Percentiles rank a stretch among this genome's conserved stretches.
phyloP scores from a whole-genome alignment of 805 yeast genomes.

The Metschnikowia kofuensis region DNA sequence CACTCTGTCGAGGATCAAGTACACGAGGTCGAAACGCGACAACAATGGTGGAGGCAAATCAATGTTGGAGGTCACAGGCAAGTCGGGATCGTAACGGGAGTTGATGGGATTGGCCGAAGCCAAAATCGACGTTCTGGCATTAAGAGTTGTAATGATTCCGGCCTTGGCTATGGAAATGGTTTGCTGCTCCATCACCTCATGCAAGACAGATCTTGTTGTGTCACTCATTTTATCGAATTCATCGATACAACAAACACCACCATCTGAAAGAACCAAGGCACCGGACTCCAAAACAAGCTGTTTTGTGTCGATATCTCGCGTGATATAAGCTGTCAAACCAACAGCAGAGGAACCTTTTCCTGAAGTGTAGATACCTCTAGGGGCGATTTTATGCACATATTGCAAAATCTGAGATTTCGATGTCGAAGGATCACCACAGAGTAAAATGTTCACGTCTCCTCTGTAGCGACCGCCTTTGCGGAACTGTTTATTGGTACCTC shows the following conservation, averaged over 20 bases:
- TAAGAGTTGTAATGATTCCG: constrained; percentile 93
- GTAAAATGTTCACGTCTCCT: constrained; percentile 88
- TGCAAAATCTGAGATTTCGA: constrained; percentile 92
- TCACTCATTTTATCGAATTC: constrained; percentile 98
- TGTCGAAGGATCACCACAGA: constrained; percentile 98
- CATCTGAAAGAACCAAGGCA: constrained; percentile 93
- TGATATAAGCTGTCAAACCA: constrained; percentile 95
- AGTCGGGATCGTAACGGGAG: constrained; percentile 89
- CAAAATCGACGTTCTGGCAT: constrained; percentile 92
- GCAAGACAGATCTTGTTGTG: constrained; percentile 88
- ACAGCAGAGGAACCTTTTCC: constrained; percentile 99
- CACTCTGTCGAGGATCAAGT: constrained; percentile 86
- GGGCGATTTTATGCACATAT: constrained; percentile 96
- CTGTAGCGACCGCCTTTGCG: constrained; percentile 90
- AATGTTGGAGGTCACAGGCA: constrained; percentile 92
- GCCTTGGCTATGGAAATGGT: constrained; percentile 98
- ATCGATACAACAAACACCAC: constrained; percentile 98
- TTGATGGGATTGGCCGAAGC: constrained; percentile 98
- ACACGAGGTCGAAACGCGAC: constrained; percentile 93
- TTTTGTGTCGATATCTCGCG: constrained; percentile 89
- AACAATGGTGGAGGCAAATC: constrained; percentile 95
- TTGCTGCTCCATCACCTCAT: constrained; percentile 99
- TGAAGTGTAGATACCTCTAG: constrained; percentile 95
- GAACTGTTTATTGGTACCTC: constrained; percentile 90
- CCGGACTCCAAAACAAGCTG: constrained; percentile 94